Evolutionary conservation across 1,284 basidiomycete genomes (phyloP).

Genomic region (Flammula alnicola): DNA sequence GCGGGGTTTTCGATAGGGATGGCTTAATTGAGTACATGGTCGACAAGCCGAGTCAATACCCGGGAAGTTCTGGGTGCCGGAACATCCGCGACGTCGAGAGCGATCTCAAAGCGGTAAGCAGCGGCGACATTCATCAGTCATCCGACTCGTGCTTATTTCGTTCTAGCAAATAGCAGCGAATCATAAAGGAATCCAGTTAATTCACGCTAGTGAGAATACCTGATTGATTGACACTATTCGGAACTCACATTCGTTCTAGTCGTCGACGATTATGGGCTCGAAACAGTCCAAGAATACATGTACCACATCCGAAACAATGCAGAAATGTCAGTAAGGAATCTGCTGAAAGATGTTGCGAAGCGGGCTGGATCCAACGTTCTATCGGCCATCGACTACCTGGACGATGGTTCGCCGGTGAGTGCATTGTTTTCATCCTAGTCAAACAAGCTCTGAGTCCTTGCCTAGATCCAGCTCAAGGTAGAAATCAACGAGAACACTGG

Average conservation of each 20-base stretch:
- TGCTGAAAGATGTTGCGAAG: slow-evolving; percentile 80
- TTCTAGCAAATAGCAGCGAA: slow-evolving; percentile 93
- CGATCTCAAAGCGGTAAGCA: slow-evolving; percentile 84
- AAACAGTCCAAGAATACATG: slow-evolving; percentile 94
- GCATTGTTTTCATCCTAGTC: slow-evolving; percentile 10
- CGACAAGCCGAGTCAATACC: slow-evolving; percentile 85
- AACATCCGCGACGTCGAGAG: slow-evolving; percentile 90
- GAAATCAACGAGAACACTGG: slow-evolving; percentile 81
- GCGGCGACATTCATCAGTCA: neutral
- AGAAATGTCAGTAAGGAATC: slow-evolving; percentile 84
- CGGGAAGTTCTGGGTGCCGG: slow-evolving; percentile 82
- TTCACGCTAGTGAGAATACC: slow-evolving; percentile 63
- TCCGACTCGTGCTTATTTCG: slow-evolving; percentile 3
- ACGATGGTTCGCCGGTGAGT: slow-evolving; percentile 84
- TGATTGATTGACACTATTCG: slow-evolving; percentile 25
- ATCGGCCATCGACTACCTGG: slow-evolving; percentile 78
- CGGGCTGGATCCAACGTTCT: slow-evolving; percentile 70
- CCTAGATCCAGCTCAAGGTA: slow-evolving; percentile 78
- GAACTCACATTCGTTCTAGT: slow-evolving; percentile 46
- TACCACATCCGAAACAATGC: slow-evolving; percentile 89
- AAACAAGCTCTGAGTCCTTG: neutral
- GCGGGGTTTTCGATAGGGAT: slow-evolving; percentile 80
- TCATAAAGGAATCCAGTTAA: slow-evolving; percentile 88
- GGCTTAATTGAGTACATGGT: slow-evolving; percentile 82
- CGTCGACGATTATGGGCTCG: slow-evolving; percentile 85